Evolutionary conservation across 75 land plant genomes (phyloP).

Genomic region (Gnetum montanum): DNA sequence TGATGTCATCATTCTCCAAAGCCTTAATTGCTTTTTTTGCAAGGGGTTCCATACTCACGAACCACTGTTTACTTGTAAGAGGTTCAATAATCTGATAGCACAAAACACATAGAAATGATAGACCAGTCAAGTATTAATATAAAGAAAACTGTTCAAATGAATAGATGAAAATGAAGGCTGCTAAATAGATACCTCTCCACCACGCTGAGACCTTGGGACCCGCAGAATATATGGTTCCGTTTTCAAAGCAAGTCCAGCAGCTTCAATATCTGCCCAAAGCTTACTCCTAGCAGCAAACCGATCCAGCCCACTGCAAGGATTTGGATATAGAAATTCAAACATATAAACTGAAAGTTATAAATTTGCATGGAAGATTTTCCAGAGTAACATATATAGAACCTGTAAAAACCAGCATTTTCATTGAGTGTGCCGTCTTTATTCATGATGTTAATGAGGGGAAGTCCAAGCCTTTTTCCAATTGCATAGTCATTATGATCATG

Average conservation of each 20-base stretch:
- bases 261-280: constrained; percentile 87
- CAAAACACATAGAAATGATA: not conserved
- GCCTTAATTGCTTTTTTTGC: constrained; percentile 85
- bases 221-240: constrained; percentile 67
- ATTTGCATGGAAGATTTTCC: not conserved
- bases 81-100: constrained; percentile 78
- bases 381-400: constrained; percentile 25
- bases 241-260: constrained; percentile 69
- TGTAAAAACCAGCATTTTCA: constrained; percentile 82
- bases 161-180: not conserved
- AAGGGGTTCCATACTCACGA: constrained; percentile 77
- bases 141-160: not conserved
- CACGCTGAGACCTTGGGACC: constrained; percentile 96
- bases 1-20: constrained; percentile 70
- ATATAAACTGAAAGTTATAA: no score
- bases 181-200: constrained; percentile 68
- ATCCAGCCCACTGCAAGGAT: constrained; percentile 64
- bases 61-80: constrained; percentile 95
- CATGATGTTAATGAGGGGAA: constrained; percentile 85
- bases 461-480: constrained; percentile 81
- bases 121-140: not conserved
- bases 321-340: no score
- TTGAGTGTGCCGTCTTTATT: constrained; percentile 97
- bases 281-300: constrained; percentile 88
- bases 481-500: constrained; percentile 95